Evolutionary conservation across 179 eudicot species (phyloP).

Genomic region (Silene vulgaris): DNA sequence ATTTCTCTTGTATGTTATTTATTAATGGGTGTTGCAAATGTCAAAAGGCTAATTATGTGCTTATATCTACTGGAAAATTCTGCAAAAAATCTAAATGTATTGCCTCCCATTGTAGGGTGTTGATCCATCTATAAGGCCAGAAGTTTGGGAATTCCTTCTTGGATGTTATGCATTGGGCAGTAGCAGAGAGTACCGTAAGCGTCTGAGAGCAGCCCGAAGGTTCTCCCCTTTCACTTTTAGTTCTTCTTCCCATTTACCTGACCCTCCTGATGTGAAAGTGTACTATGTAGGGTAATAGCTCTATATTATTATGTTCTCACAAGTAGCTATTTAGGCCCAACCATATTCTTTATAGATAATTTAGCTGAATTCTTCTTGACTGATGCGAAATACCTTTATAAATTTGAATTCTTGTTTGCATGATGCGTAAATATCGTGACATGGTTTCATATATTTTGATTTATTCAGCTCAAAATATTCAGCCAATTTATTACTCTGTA

Average conservation of each 20-base stretch:
- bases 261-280: neutral
- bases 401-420: neutral
- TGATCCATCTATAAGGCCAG: conserved; percentile 92
- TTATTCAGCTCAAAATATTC: neutral
- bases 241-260: neutral
- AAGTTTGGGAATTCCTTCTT: conserved; percentile 98
- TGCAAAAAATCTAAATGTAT: neutral
- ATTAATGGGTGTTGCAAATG: neutral
- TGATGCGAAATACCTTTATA: neutral
- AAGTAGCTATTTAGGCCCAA: neutral
- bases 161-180: conserved; percentile 93
- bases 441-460: neutral
- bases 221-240: conserved; percentile 26
- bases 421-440: neutral
- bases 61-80: neutral
- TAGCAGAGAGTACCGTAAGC: conserved; percentile 61
- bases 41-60: neutral
- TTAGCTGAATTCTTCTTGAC: neutral
- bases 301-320: neutral
- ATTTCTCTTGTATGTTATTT: neutral
- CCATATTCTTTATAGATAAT: neutral
- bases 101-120: conserved; percentile 58
- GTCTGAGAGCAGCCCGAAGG: conserved; percentile 89
- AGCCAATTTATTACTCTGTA: neutral
- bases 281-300: neutral